Base-by-base conservation (phyloP, 108 stramenopile genomes). In the Aureococcus anophagefferens region DNA sequence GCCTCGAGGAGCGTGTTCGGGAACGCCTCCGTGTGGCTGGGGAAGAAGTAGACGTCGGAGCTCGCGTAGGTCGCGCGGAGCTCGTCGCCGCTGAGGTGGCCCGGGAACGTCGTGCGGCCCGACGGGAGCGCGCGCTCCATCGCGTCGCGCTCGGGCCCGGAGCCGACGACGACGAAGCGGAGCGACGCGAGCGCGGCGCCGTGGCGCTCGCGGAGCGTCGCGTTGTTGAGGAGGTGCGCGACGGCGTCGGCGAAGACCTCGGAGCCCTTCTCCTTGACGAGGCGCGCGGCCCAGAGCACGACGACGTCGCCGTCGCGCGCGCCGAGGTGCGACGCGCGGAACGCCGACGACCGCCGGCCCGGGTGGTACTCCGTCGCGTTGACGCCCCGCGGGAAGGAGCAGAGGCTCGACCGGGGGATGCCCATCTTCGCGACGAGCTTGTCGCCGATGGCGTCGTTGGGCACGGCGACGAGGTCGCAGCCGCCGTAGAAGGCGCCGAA, bases 11-110 rank as follows among this genome's bases (percentile, higher is more conserved):
- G 13, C 51, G 51, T 59, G 25, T 59, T 59, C 51, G 51, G 51
- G 25, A 59, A 59, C 21, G 51, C 51, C 51, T 59, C 51, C 21
- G 51, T 59, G 51, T 59, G 51, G 7, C 7, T 9, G 7, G 51
- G 51, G 51, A 59, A 59, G 51, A 59, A 59, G 51, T 59, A 59
- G 51, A 59, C 51, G 51, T 59, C 51, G 7, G 51, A 59, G 21
- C 7, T 9, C 25, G 51, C 51, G 51, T 59, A 59, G 7, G 51
- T 11, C 21, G 14, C 51, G 21, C 14, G 25, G 21, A 59, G 51
- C 21, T 59, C 51, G 14, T 59, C 51, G 51, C 51, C 51, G 0
- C 4, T 11, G 51, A 59, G 21, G 25, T 59, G 51, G 21, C 51
- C 51, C 7, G 13, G 3, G 51, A 59, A 59, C 21, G 1, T 1